Evolutionary conservation across 2,329 filamentous ascomycete genomes (phyloP), one percentile per base, ranked within the genome.

Genomic region (Fusarium papillatum): DNA sequence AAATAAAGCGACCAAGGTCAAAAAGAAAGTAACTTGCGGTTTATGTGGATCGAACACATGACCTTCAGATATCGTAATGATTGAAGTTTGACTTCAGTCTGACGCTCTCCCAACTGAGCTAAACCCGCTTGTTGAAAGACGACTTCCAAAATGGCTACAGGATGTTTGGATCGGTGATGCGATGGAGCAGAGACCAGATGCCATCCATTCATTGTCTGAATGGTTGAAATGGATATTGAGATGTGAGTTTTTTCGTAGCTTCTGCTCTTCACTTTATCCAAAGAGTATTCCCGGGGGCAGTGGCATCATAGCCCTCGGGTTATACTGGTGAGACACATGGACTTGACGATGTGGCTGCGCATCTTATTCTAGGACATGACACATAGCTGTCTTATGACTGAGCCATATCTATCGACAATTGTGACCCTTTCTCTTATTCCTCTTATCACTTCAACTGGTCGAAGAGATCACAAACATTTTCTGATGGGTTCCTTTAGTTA

Each of bases 31-130:
- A 19, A 38, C 31, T 24, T 80, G 78, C 78, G 78, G 78, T 76
- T 80, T 80, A 38, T 80, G 78, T 80, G 78, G 78, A 80, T 80
- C 77, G 78, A 80, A 80, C 78, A 80, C 78, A 80, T 39, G 78
- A 80, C 78, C 78, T 80, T 80, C 78, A 80, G 78, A 80, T 80
- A 76, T 76, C 74, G n/a, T 17, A 43, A 59, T 68, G 24, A 50
- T 63, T 64, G 70, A 76, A 76, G 74, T 76, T 74, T 74, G 31
- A 64, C 74, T 76, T 76, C 74, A 76, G 74, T 76, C 74, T 76
- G 74, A 76, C 74, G 74, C 74, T 76, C 78, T 79, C 78, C 78
- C 78, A 80, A 80, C 78, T 80, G 78, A 80, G 78, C 78, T 80
- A 80, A 80, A 80, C 78, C 78, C 78, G 78, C 75, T 77, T 76